phyloP scores from a whole-genome alignment of 2,329 filamentous ascomycete genomes.

The Exophiala viscosa region DNA sequence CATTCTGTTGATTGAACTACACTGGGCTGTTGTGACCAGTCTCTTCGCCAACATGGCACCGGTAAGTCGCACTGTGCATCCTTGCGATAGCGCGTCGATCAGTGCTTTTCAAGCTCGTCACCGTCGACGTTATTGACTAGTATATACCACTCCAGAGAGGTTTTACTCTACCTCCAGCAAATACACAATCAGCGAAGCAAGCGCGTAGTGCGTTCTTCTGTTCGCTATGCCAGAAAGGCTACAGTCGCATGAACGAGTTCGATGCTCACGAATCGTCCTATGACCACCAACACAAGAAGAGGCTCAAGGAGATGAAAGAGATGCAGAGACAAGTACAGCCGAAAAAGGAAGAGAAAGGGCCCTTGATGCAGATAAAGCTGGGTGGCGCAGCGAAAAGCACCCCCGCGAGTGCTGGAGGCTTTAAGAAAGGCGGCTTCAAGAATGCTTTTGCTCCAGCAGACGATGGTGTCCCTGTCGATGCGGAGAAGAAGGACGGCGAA shows the following conservation, averaged over 20 bases:
- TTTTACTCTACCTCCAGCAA: conserved; percentile 44
- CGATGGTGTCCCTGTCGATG: conserved; percentile 30
- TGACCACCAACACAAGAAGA: conserved; percentile 90
- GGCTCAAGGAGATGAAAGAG: conserved; percentile 46
- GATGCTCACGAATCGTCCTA: conserved; percentile 92
- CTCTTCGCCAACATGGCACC: conserved; percentile 32
- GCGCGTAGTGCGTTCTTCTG: conserved; percentile 79
- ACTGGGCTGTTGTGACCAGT: background rate
- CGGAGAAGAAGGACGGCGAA: conserved; percentile 44
- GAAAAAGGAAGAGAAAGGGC: conserved; percentile 42
- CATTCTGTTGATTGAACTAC: background rate
- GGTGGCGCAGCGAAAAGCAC: conserved; percentile 35
- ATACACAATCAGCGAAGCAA: conserved; percentile 65
- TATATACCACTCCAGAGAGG: conserved; percentile 17
- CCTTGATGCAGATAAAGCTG: conserved; percentile 37
- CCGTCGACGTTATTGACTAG: conserved; percentile 22
- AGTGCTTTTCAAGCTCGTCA: background rate
- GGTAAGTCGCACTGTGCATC: conserved; percentile 26
- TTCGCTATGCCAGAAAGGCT: conserved; percentile 87
- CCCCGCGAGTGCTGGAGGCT: conserved; percentile 40
- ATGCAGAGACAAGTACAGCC: conserved; percentile 36
- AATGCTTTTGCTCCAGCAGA: conserved; percentile 56
- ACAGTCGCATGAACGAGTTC: conserved; percentile 91
- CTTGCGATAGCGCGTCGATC: background rate
- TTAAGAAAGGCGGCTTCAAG: conserved; percentile 84